phyloP scores from a whole-genome alignment of 305 asterid species.

The Fraxinus sp. region DNA sequence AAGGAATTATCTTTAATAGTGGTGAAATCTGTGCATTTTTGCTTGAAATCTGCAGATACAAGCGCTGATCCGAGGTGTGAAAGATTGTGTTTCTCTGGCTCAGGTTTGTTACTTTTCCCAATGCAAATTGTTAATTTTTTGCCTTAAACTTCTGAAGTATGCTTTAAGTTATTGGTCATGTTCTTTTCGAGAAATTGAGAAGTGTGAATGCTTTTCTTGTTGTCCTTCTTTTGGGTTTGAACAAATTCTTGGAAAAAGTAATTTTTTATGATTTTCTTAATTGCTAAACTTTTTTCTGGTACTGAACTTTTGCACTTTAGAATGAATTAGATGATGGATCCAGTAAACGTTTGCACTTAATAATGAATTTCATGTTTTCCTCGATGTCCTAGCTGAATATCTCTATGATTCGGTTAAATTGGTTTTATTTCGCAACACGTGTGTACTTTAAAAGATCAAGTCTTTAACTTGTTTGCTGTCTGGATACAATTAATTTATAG shows the following conservation, averaged over 20 bases:
- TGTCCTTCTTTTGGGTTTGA: slow-evolving; percentile 5
- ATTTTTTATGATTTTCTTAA: slow-evolving; percentile 30
- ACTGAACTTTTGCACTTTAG: background rate
- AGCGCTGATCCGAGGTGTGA: slow-evolving; percentile 67
- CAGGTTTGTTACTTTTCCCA: slow-evolving; percentile 80
- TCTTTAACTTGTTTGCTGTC: background rate
- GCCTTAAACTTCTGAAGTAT: background rate
- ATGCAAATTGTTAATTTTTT: slow-evolving; percentile 26
- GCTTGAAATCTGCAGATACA: slow-evolving; percentile 64
- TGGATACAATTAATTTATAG: background rate
- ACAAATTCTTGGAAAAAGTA: slow-evolving; percentile 33
- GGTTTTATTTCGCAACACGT: background rate
- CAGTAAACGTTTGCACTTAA: background rate
- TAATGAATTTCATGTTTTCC: slow-evolving; percentile 12
- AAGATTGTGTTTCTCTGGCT: slow-evolving; percentile 82
- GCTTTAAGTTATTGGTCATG: slow-evolving; percentile 18
- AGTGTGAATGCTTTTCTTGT: slow-evolving; percentile 30
- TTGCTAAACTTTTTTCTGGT: background rate
- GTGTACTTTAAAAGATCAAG: background rate
- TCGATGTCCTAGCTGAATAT: background rate
- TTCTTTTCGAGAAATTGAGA: slow-evolving; percentile 35
- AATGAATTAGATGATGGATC: background rate
- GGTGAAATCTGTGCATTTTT: slow-evolving; percentile 25
- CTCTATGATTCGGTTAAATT: background rate
- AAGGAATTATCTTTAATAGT: slow-evolving; percentile 21